Evolutionary conservation across 495 filamentous ascomycete genomes (phyloP), one percentile per base, ranked within the genome.

Genomic region (Rostrohypoxylon terebratum): DNA sequence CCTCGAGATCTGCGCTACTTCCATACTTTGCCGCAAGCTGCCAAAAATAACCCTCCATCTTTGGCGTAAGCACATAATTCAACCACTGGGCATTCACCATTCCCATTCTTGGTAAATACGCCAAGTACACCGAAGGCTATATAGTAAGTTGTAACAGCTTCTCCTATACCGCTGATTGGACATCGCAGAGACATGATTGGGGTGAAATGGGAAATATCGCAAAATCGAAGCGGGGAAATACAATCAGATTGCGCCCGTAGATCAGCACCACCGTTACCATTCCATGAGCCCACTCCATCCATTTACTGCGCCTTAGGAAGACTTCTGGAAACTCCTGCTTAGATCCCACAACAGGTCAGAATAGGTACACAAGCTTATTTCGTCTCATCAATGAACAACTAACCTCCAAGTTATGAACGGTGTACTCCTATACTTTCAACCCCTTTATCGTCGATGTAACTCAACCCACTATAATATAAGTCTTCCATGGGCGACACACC

Each of bases 11-110:
- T 18, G 44, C 42, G 18, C 44, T 23, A 51, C 34, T 38, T 0
- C 2, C 11, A 38, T 57, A 31, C 68, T 71, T 59, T 48, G 58
- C 62, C 63, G 63, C 69, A 72, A 50, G 60, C 7, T 73, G 59
- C 71, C 59, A 69, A 65, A 69, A 69, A 69, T 68, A 68, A 62
- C 57, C 16, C 16, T 36, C 13, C 38, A 72, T 68, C 66, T 51
- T 51, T 70, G 25, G 66, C 66, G 63, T 69, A 68, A 73, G 59
- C 59, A 48, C 51, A 21, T n/a, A 28, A 34, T 55, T n/a, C n/a
- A n/a, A n/a, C n/a, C n/a, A n/a, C n/a, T n/a, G n/a, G n/a, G n/a
- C n/a, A n/a, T n/a, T 55, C 31, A 36, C n/a, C 38, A 42, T 42
- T 42, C 38, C 38, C 13, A n/a, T 38, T 38, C 11, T 13, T 14